Conservation (phyloP, 73 alveolate genomes). For the Tetrahymena borealis region DNA sequence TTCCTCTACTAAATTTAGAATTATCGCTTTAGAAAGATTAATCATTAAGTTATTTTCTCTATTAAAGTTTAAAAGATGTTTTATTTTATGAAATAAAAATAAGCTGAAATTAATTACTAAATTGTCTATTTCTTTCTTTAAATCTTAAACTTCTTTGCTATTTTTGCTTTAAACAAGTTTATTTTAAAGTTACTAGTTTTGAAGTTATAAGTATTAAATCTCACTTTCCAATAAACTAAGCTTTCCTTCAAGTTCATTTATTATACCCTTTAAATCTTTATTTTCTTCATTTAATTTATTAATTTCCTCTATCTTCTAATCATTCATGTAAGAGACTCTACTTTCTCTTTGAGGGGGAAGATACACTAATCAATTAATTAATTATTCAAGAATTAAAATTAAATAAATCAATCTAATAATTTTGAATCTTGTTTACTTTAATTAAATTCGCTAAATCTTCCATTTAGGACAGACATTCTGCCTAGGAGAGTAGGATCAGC, state of each 20-base stretch:
- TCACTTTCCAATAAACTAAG: neutral
- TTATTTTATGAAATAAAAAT: neutral
- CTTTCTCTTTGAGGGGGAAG: neutral
- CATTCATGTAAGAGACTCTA: neutral
- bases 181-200: neutral
- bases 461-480: neutral
- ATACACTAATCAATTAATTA: neutral
- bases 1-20: neutral
- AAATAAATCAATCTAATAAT: too few species aligned
- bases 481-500: neutral
- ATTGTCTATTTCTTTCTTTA: neutral
- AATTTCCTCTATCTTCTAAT: neutral
- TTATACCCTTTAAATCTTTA: neutral
- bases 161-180: neutral
- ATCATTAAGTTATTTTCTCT: neutral
- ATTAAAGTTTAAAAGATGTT: neutral
- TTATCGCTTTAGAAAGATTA: neutral
- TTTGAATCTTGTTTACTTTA: too few species aligned
- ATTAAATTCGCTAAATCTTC: neutral
- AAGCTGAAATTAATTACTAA: neutral
- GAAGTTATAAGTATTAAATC: neutral
- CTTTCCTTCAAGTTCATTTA: neutral
- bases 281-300: neutral
- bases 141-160: neutral
- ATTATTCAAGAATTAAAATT: too few species aligned